A percentile compares a stretch with the other conserved stretches of the same genome.
Evolutionary conservation across 2,329 filamentous ascomycete species (phyloP).

Genomic region (Chrysoporthe cubensis): DNA sequence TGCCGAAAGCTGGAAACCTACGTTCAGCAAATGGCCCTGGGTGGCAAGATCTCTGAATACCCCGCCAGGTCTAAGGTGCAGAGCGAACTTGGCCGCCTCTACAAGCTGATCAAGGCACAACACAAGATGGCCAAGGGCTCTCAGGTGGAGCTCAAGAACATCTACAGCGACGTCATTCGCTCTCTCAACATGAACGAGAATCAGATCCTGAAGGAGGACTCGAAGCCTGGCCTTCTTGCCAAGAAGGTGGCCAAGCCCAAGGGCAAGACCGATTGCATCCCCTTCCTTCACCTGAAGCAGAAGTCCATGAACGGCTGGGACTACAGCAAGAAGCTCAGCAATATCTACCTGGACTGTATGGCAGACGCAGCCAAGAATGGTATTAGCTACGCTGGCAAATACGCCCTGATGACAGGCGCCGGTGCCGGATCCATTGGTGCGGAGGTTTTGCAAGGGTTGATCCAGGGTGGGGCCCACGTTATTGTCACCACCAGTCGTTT

Average conservation of each 20-base stretch:
- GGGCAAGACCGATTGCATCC: conserved; percentile 96
- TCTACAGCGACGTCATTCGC: conserved; percentile 93
- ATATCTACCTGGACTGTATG: conserved; percentile 87
- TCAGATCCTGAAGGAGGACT: conserved; percentile 88
- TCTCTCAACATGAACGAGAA: conserved; percentile 97
- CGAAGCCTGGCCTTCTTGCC: conserved; percentile 57
- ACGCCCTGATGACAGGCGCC: conserved; percentile 97
- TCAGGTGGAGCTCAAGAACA: conserved; percentile 91
- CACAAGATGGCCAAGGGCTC: conserved; percentile 97
- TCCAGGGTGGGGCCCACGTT: conserved; percentile 96
- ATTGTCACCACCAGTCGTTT: conserved; percentile 96
- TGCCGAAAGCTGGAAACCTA: conserved; percentile 98
- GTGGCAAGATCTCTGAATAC: conserved; percentile 98
- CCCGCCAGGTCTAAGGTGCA: conserved; percentile 98
- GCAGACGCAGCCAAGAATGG: conserved; percentile 86
- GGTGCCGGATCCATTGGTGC: conserved; percentile 97
- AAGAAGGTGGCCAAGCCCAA: conserved; percentile 68
- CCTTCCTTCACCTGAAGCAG: conserved; percentile 95
- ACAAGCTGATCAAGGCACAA: conserved; percentile 98
- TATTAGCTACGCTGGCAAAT: conserved; percentile 91
- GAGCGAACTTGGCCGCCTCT: conserved; percentile 90
- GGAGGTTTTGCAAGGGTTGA: conserved; percentile 91
- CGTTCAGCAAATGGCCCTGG: conserved; percentile 97
- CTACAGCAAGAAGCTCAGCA: conserved; percentile 98
- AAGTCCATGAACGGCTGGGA: conserved; percentile 95